Evolutionary conservation across 1,284 basidiomycete genomes (phyloP).

Genomic region (Malassezia arunalokei): DNA sequence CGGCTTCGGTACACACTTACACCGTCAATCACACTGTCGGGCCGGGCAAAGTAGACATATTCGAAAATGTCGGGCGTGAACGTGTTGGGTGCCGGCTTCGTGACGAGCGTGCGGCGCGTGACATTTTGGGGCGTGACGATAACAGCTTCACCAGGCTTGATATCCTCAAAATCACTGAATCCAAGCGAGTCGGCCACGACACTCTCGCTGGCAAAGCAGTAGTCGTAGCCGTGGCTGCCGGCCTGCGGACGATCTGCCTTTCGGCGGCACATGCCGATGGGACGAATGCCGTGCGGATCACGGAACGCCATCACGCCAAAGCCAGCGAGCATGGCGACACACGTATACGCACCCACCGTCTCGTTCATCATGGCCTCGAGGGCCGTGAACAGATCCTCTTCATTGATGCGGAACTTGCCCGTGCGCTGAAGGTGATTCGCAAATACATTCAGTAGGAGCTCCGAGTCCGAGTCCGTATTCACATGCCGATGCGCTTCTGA

Average conservation of each 20-base stretch:
- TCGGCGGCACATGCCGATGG: constrained; percentile 51
- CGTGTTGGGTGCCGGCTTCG: constrained; percentile 20
- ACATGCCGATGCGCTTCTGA: constrained; percentile 94
- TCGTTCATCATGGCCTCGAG: constrained; percentile 78
- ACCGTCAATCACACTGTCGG: constrained; percentile 93
- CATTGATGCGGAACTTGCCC: constrained; percentile 98
- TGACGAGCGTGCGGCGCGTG: constrained; percentile 32
- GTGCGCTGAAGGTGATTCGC: constrained; percentile 96
- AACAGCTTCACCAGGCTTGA: constrained; percentile 81
- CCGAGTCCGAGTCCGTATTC: constrained; percentile 97
- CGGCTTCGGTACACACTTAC: constrained; percentile 92
- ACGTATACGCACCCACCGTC: constrained; percentile 85
- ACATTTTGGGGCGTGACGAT: constrained; percentile 61
- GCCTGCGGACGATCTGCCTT: constrained; percentile 17
- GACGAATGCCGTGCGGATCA: constrained; percentile 96
- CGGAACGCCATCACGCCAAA: constrained; percentile 97
- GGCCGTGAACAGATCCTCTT: constrained; percentile 96
- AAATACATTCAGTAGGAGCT: constrained; percentile 90
- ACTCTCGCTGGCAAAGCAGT: constrained; percentile 86
- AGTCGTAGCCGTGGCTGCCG: constrained; percentile 53
- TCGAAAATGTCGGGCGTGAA: constrained; percentile 88
- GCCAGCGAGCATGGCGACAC: constrained; percentile 93
- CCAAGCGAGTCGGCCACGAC: constrained; percentile 88
- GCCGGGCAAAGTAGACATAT: constrained; percentile 95
- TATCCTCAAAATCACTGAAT: constrained; percentile 83